Conservation (phyloP, 345 rosid genomes). For the Salix dunnii region DNA sequence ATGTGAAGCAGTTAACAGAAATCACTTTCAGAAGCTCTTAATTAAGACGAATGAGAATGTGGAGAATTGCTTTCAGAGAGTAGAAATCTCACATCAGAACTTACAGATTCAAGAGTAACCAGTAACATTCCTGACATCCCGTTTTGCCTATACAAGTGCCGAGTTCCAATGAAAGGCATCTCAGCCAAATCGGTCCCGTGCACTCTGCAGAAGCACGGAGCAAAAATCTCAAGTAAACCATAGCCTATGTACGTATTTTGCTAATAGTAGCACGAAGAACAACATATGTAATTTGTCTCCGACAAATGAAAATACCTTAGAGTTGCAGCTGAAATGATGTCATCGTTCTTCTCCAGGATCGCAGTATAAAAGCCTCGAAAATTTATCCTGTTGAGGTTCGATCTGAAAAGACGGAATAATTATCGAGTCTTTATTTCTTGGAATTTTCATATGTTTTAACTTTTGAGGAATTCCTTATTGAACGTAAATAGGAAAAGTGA, state of each 20-base stretch:
- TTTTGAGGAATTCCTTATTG: no score
- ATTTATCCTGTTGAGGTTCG: slow-evolving; percentile 19
- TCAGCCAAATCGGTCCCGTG: slow-evolving; percentile 29
- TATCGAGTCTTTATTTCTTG: background rate
- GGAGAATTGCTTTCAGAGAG: no score
- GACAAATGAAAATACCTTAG: slow-evolving; percentile 12
- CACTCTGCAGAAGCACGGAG: slow-evolving; percentile 17
- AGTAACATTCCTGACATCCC: slow-evolving; percentile 18
- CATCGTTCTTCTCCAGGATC: slow-evolving; percentile 21
- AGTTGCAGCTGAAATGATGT: slow-evolving; percentile 20
- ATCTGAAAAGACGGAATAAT: slow-evolving; percentile 18
- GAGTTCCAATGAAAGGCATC: slow-evolving; percentile 38
- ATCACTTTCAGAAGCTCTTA: no score
- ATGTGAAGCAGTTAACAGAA: no score
- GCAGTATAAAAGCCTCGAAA: slow-evolving; percentile 26
- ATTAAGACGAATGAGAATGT: no score
- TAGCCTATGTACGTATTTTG: no score
- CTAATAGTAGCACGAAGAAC: no score
- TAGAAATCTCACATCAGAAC: background rate
- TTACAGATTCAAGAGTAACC: slow-evolving; percentile 14
- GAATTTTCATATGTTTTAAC: background rate
- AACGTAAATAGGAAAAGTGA: no score
- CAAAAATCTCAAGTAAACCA: background rate
- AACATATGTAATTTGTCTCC: no score
- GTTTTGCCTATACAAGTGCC: slow-evolving; percentile 2